Evolutionary conservation across 2,329 filamentous ascomycete species (phyloP).

Genomic region (Taxawa tesnikishii): DNA sequence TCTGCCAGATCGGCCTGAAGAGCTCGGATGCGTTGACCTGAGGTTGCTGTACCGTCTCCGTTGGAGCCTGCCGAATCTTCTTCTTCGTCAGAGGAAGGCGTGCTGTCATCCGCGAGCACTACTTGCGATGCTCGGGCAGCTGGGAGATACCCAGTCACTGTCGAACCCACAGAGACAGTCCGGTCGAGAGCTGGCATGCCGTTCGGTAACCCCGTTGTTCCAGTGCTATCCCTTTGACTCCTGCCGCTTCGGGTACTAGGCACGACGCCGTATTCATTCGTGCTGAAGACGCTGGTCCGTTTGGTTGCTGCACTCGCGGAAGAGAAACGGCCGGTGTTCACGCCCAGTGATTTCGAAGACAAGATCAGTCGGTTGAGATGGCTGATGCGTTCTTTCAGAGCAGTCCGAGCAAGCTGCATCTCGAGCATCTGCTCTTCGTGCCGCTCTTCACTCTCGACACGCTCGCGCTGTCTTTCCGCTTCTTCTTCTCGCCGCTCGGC

Average conservation of each 20-base stretch:
- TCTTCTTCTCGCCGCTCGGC: conserved; percentile 58
- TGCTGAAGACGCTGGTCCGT: conserved; percentile 24
- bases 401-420: conserved; percentile 93
- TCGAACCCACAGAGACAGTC: conserved; percentile 17
- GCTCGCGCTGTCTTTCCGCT: conserved; percentile 56
- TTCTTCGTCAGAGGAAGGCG: conserved; percentile 40
- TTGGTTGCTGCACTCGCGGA: conserved; percentile 24
- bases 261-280: conserved; percentile 8
- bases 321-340: conserved; percentile 64
- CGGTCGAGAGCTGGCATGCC: conserved; percentile 12
- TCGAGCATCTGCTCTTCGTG: conserved; percentile 97
- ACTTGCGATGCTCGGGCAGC: conserved; percentile 16
- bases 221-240: conserved; percentile 8
- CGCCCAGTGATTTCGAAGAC: conserved; percentile 88
- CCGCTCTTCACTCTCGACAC: conserved; percentile 63
- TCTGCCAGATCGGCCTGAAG: conserved; percentile 90
- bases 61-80: conserved; percentile 50
- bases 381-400: conserved; percentile 92
- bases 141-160: conserved; percentile 17
- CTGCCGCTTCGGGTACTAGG: neutral
- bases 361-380: conserved; percentile 91
- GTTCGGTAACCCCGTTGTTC: no score
- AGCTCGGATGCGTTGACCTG: conserved; percentile 78
- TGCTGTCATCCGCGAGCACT: conserved; percentile 23
- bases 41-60: conserved; percentile 72